Conservation (phyloP, 179 eudicot species). For the Carnegiea gigantea region DNA sequence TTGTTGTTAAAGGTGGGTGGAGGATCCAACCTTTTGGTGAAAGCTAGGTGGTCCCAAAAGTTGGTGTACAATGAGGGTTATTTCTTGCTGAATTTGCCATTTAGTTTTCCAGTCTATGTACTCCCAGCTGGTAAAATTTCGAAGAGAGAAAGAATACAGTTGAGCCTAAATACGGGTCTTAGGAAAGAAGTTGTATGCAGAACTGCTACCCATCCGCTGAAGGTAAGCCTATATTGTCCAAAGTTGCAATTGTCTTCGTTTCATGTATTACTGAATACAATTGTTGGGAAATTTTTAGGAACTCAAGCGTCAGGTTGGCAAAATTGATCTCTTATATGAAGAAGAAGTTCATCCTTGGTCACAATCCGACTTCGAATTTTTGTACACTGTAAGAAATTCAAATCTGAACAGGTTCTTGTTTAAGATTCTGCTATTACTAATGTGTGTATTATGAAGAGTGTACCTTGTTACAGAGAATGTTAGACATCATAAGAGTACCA, state of each 20-base stretch:
- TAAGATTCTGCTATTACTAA: neutral
- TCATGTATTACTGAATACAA: neutral
- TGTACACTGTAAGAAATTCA: conserved; percentile 58
- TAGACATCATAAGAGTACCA: neutral
- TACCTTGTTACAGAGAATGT: neutral
- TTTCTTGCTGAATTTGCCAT: conserved; percentile 66
- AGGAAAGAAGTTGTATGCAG: conserved; percentile 53
- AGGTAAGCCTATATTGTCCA: conserved; percentile 43
- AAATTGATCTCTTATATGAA: conserved; percentile 67
- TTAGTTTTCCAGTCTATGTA: conserved; percentile 71
- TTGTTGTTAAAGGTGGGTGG: conserved; percentile 61
- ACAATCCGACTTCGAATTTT: conserved; percentile 54
- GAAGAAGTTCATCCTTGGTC: conserved; percentile 77
- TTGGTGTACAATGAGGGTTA: conserved; percentile 49
- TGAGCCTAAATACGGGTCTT: conserved; percentile 61
- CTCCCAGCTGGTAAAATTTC: conserved; percentile 69
- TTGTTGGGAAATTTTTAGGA: conserved; percentile 38
- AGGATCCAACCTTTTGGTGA: conserved; percentile 68
- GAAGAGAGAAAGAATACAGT: conserved; percentile 63
- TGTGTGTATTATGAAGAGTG: neutral
- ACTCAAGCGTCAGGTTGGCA: conserved; percentile 55
- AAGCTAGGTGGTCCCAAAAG: conserved; percentile 76
- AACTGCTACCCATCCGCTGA: conserved; percentile 67
- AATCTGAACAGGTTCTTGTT: neutral
- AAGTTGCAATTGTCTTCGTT: neutral